Evolutionary conservation across 1,284 basidiomycete genomes (phyloP), one percentile per base, ranked within the genome.

Genomic region (Puccinia triticina): DNA sequence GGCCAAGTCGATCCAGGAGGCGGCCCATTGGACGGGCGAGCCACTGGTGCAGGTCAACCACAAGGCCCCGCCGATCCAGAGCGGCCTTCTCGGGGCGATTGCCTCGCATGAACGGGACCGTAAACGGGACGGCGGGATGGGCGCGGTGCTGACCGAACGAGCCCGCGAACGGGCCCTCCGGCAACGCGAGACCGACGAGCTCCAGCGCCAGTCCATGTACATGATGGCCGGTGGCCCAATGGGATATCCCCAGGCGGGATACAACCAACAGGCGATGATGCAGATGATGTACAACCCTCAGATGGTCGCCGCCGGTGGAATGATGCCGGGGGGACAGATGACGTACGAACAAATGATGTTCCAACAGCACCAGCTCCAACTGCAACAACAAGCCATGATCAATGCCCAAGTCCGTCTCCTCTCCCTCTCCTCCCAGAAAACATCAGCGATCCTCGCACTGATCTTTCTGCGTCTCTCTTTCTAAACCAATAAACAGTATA

Each of bases 31-130:
- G 87, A 91, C 90, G 11, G 97, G 97, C 50, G 92, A 91, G 40
- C 93, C 94, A 14, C 90, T 99, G 81, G 92, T 99, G 88, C 96
- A 96, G 86, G 94, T 99, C 29, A 94, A 94, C 5, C 91, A 92
- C 86, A 97, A 97, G 87, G 95, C 96, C 0, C 95, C 94, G 4
- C 94, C 95, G 0, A 96, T 97, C 12, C 94, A 97, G 87, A 94
- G 94, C 50, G 97, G 97, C 55, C 90, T 99, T 53, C 91, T 99
- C 69, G 96, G 96, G 32, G 96, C 96, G 1, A 96, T 99, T 85
- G 95, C 94, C 37, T 94, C 93, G 26, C 95, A 97, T 87, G 95
- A 99, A 88, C 91, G 94, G 81, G 96, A 98, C 83, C 90, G 95
- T 84, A 95, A 96, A 87, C 92, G 94, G 57, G 94, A 96, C 75